phyloP scores from a whole-genome alignment of 306 rosid genomes.

The Sindora glabra region DNA sequence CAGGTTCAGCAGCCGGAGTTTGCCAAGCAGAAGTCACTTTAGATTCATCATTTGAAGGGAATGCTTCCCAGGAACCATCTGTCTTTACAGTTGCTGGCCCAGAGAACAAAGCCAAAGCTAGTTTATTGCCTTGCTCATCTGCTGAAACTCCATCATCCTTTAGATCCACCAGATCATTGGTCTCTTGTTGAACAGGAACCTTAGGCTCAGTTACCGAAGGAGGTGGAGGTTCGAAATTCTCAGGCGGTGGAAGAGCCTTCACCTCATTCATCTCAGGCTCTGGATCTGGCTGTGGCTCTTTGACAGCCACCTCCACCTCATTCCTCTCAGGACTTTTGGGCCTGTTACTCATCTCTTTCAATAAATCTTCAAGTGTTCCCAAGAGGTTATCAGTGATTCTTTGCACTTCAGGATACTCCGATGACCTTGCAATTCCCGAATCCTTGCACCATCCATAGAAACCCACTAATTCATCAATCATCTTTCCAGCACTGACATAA shows the following conservation, averaged over 20 bases:
- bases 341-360: conserved; percentile 13
- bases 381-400: conserved; percentile 53
- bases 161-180: conserved; percentile 61
- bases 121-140: conserved; percentile 69
- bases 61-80: conserved; percentile 74
- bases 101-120: conserved; percentile 71
- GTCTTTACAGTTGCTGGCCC: conserved; percentile 31
- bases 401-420: conserved; percentile 78
- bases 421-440: conserved; percentile 60
- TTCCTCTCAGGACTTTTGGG: conserved; percentile 19
- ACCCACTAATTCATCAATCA: conserved; percentile 55
- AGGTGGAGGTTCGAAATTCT: conserved; percentile 21
- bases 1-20: conserved; percentile 61
- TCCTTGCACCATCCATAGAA: conserved; percentile 83
- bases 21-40: conserved; percentile 76
- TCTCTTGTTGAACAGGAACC: conserved; percentile 23
- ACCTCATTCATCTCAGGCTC: conserved; percentile 40
- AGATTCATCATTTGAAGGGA: conserved; percentile 51
- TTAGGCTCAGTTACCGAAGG: conserved; percentile 12
- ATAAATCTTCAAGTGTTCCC: too few species aligned
- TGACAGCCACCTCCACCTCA: conserved; percentile 11
- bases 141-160: conserved; percentile 56
- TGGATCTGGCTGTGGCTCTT: conserved; percentile 9
- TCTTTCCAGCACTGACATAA: conserved; percentile 55
- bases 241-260: conserved; percentile 50